Base-by-base conservation (phyloP, 2,329 filamentous ascomycete species). In the Torrubiellomyces zombiae region DNA sequence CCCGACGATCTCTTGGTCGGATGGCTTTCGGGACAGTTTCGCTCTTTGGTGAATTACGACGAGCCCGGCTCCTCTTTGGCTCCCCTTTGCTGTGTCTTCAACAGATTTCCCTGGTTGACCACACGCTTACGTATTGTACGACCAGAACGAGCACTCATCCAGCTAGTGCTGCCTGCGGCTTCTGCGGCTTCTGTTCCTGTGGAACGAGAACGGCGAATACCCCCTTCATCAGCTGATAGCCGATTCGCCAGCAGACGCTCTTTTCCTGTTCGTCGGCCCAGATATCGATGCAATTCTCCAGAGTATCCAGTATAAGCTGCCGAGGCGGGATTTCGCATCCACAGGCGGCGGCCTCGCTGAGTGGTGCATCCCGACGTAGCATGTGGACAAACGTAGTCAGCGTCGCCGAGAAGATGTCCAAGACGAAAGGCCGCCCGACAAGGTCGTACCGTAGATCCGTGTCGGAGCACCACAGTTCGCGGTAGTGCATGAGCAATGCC, bases 341-440 rank as follows among this genome's bases (percentile, higher is more conserved):
- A 20, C 36, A 38, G 7, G 32, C 35, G 5, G 37, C 33, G 3
- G 37, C 37, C 8, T 32, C 40, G 7, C 45, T 41, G 4, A 50
- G 32, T 3, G 46, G 47, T 15, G 44, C 46, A 23, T 51, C 48
- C 26, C 39, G 36, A 12, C 48, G 42, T 18, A 51, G 34, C 14
- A 51, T 39, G 28, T 50, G 47, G 5, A 50, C 38, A 17, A 36
- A 43, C 3, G 45, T 44, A 16, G 47, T 50, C 23, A 51, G 28
- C 2, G 41, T 38, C 2, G 46, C 47, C 4, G 48, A 48, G 36
- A 50, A 48, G 29, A 50, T 49, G 31, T 50, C 48, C 5, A 48
- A 36, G 9, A 48, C 43, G 30, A 47, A 50, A 2, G 43, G 40
- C 1, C 47, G 36, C 3, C 45, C 47, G 8, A 50, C 43, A 4